Evolutionary conservation across 805 yeast genomes (phyloP), one percentile per base, ranked within the genome.

Genomic region (Kluyveromyces lactis): DNA sequence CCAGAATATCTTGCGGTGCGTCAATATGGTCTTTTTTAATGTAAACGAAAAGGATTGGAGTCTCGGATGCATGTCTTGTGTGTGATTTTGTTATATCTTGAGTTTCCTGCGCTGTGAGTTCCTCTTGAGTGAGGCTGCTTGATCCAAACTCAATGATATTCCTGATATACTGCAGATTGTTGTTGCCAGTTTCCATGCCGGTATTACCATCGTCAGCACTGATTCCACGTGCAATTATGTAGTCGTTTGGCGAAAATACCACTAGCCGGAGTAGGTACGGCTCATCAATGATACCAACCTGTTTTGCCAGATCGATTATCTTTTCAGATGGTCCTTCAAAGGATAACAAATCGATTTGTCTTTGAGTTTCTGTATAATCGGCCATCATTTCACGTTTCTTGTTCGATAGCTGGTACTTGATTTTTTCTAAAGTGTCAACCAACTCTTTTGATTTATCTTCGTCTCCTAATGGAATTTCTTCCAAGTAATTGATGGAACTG

Each of bases 11-110:
- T 1, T 44, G 46, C 12, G 48, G 48, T n/a, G 42, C 42, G 18
- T 50, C 51, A n/a, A 52, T 42, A 16, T 37, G 38, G 26, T 45
- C 42, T 30, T 44, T 33, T 32, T 50, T 51, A 26, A 52, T 41
- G 40, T 50, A 58, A 15, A 52, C 44, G 33, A 58, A 55, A 57
- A 59, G 51, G n/a, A 58, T 42, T 4, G 64, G 63, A 5, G 53
- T 45, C 18, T 50, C 56, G 34, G 53, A 56, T 2, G 59, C 48
- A 18, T 34, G 38, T 21, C 48, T 48, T 4, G 63, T 59, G 27
- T 39, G 39, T 16, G 46, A 45, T 21, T 44, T 51, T 16, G 58
- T 47, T 3, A 48, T 28, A 18, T 52, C 52, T 23, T 49, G 48
- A 3, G 56, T 51, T 31, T 49, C 51, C 1, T 18, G 23, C 8